Evolutionary conservation across 345 rosid genomes (phyloP).

Genomic region (Mallotus nudiflorus): DNA sequence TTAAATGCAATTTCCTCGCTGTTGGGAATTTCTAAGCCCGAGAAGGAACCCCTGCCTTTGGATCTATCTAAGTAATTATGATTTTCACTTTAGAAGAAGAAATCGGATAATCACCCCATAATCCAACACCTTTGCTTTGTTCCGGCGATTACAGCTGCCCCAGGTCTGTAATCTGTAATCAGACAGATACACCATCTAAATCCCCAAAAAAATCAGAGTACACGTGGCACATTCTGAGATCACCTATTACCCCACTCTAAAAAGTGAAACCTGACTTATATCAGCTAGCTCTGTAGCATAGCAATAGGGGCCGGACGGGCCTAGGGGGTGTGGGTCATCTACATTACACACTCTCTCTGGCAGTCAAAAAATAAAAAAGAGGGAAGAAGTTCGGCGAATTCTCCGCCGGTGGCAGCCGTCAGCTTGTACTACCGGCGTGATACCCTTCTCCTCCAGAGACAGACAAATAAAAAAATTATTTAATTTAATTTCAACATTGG

Average conservation of each 20-base stretch:
- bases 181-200: no score
- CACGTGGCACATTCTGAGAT: slow-evolving; percentile 20
- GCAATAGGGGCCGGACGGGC: no score
- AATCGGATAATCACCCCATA: neutral
- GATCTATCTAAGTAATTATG: no score
- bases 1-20: no score
- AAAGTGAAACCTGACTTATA: slow-evolving; percentile 14
- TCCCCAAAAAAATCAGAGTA: neutral
- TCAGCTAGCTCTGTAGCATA: no score
- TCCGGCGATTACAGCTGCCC: slow-evolving; percentile 7
- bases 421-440: slow-evolving; percentile 25
- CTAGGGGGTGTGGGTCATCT: no score
- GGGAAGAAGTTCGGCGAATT: slow-evolving; percentile 11
- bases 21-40: no score
- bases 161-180: no score
- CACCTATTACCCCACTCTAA: neutral
- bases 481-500: neutral
- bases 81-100: no score
- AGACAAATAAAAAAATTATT: no score
- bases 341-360: neutral
- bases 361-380: neutral
- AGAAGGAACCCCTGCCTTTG: no score
- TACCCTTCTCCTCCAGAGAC: neutral
- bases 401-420: slow-evolving; percentile 31
- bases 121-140: neutral